These are phyloP conservation scores for Solanum dulcamara DNA, from an alignment of 257 asterid genomes.

Conservation along the genomic window DNA sequence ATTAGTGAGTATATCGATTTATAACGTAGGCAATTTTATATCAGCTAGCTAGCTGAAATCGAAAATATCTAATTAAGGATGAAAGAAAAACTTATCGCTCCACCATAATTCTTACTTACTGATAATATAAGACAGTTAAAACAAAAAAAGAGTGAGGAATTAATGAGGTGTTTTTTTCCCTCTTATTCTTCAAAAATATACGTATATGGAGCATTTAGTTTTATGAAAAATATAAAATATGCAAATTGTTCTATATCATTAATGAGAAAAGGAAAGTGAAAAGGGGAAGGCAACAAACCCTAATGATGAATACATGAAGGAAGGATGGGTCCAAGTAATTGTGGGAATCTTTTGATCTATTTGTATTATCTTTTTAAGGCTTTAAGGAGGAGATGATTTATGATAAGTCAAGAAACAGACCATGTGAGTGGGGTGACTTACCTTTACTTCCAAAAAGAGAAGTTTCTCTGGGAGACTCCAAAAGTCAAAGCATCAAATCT, in stretches of 20 bases:
- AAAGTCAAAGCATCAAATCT: constrained; percentile 69
- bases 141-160: background rate
- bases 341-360: constrained; percentile 37
- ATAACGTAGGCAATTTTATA: background rate
- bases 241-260: background rate
- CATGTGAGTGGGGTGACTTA: constrained; percentile 78
- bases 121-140: background rate
- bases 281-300: constrained; percentile 33
- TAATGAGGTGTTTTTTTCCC: background rate
- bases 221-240: background rate
- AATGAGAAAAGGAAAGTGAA: background rate
- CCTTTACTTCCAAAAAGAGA: constrained; percentile 86
- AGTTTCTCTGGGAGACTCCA: constrained; percentile 55
- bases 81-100: background rate
- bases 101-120: background rate
- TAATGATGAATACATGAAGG: constrained; percentile 45
- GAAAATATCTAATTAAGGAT: background rate
- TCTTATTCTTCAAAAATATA: background rate
- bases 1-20: no score
- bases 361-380: background rate
- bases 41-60: background rate
- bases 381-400: constrained; percentile 1
- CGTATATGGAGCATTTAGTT: background rate
- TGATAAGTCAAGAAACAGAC: constrained; percentile 48
- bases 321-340: constrained; percentile 40